Percentiles rank a stretch among this genome's conserved stretches.
These are phyloP conservation scores for Parastagonospora avenae DNA, from an alignment of 2,329 filamentous ascomycete species.

Conservation along the genomic window DNA sequence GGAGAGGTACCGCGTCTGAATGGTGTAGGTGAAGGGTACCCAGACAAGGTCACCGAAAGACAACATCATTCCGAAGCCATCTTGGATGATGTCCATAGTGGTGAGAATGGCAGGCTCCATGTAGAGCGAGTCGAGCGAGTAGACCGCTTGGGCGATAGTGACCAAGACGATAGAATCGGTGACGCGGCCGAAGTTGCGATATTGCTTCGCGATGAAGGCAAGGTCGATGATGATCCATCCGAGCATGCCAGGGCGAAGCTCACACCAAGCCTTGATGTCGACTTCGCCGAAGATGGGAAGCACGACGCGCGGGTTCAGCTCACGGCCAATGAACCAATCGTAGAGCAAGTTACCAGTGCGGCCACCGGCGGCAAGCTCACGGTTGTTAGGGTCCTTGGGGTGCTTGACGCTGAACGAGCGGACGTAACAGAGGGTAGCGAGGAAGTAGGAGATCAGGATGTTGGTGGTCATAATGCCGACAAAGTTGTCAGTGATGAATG, in stretches of 20 bases:
- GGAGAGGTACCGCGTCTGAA: constrained; percentile 83
- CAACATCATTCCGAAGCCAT: constrained; percentile 96
- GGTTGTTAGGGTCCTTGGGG: constrained; percentile 70
- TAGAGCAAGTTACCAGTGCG: constrained; percentile 85
- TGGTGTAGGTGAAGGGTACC: constrained; percentile 87
- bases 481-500: constrained; percentile 90
- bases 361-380: constrained; percentile 82
- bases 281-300: constrained; percentile 82
- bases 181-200: constrained; percentile 79
- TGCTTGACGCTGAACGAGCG: constrained; percentile 79
- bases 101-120: constrained; percentile 90
- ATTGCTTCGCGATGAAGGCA: constrained; percentile 85
- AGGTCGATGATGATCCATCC: constrained; percentile 88
- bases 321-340: constrained; percentile 95
- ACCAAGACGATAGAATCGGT: constrained; percentile 86
- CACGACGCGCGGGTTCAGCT: constrained; percentile 85
- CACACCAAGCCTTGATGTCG: constrained; percentile 88
- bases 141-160: constrained; percentile 76
- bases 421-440: constrained; percentile 81
- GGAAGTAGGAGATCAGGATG: constrained; percentile 72
- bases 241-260: constrained; percentile 88
- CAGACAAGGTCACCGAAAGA: constrained; percentile 90
- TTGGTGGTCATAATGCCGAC: constrained; percentile 83
- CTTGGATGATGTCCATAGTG: constrained; percentile 91
- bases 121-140: constrained; percentile 82